Evolutionary conservation across 75 land plant species (phyloP).

Genomic region (Sequoiadendron giganteum): DNA sequence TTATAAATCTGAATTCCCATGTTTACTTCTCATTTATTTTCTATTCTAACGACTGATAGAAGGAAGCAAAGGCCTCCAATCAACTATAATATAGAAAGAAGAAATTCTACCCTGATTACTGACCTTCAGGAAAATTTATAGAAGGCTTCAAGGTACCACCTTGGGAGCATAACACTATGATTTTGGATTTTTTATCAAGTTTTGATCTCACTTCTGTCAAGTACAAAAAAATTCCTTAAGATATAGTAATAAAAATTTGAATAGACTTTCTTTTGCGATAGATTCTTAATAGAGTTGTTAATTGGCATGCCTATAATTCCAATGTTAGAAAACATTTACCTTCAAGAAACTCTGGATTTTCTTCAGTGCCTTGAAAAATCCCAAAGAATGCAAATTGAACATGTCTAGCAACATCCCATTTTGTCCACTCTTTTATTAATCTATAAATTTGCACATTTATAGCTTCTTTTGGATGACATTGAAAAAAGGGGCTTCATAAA

Average conservation of each 20-base stretch:
- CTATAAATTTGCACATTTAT: conserved; percentile 92
- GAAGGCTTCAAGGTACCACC: conserved; percentile 97
- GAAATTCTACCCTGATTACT: conserved; percentile 77
- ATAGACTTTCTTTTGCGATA: background rate
- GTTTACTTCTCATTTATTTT: background rate
- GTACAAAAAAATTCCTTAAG: background rate
- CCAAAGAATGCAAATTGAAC: conserved; percentile 98
- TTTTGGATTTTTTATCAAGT: conserved; percentile 68
- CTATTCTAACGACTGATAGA: background rate
- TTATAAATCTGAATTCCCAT: background rate
- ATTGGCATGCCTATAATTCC: background rate
- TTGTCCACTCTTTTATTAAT: conserved; percentile 98
- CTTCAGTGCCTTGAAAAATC: conserved; percentile 93
- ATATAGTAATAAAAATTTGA: background rate
- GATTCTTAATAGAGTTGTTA: background rate
- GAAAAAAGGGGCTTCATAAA: background rate
- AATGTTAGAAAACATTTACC: conserved; percentile 25
- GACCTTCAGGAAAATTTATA: conserved; percentile 84
- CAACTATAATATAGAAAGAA: background rate
- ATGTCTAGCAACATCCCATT: conserved; percentile 96
- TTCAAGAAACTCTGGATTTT: conserved; percentile 86
- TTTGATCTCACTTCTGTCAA: conserved; percentile 67
- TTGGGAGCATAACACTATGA: conserved; percentile 83
- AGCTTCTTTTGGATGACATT: conserved; percentile 89
- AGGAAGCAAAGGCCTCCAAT: background rate